These are phyloP conservation scores for Hyphodiscus sp. DNA, from an alignment of 2,329 filamentous ascomycete species.

Conservation along the genomic window DNA sequence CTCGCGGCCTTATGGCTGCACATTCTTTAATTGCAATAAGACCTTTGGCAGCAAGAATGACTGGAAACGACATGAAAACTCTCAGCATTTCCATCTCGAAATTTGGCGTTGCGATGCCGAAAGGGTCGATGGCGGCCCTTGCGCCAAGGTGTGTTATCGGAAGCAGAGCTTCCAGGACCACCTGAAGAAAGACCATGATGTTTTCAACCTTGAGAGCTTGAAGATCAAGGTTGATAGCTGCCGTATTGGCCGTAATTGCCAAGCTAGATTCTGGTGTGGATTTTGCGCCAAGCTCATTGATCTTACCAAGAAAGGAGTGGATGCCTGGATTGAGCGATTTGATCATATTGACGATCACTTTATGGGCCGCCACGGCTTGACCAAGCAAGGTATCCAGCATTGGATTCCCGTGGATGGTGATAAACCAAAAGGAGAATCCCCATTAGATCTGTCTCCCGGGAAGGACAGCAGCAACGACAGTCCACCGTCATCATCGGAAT, in stretches of 20 bases:
- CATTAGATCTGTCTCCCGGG: neutral
- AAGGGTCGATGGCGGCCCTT: constrained; percentile 33
- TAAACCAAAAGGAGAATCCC: constrained; percentile 12
- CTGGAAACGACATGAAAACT: constrained; percentile 86
- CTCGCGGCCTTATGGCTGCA: constrained; percentile 75
- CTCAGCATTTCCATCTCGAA: constrained; percentile 67
- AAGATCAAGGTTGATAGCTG: constrained; percentile 43
- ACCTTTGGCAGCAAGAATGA: constrained; percentile 89
- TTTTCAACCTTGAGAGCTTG: constrained; percentile 24
- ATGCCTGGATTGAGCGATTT: constrained; percentile 54
- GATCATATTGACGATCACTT: constrained; percentile 75
- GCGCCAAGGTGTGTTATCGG: constrained; percentile 52
- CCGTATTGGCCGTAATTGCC: constrained; percentile 58
- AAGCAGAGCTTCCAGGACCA: constrained; percentile 56
- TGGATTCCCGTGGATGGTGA: constrained; percentile 40
- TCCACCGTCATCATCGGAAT: neutral
- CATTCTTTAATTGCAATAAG: constrained; percentile 61
- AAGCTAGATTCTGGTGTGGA: constrained; percentile 76
- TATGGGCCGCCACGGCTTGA: constrained; percentile 40
- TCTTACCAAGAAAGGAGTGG: constrained; percentile 38
- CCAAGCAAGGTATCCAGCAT: constrained; percentile 42
- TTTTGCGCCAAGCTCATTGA: constrained; percentile 60
- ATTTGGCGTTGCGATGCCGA: constrained; percentile 62
- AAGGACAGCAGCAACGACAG: neutral
- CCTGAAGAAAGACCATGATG: constrained; percentile 37